Evolutionary conservation across 2,329 filamentous ascomycete genomes (phyloP), one percentile per base, ranked within the genome.

Genomic region (Rutstroemia sp.): DNA sequence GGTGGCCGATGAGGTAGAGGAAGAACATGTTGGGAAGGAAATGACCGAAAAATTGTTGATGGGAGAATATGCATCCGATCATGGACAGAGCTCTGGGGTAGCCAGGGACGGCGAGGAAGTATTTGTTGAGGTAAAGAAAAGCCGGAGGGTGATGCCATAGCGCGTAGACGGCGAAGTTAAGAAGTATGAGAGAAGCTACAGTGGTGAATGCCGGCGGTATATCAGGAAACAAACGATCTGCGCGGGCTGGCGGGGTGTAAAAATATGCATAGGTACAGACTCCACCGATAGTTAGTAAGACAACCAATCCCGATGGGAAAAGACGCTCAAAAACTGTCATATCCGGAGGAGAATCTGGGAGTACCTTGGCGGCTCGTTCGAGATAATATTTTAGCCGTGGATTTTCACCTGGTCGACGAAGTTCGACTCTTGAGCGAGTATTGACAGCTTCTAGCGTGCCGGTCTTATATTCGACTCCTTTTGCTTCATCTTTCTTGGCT

Each of bases 1-100:
- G 75, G 9, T 79, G 79, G 23, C 87, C 89, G 18, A 90, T 75
- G 65, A 88, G 74, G 74, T 78, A 85, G 4, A 92, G 74, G 42
- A 79, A 73, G 8, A 78, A 63, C 79, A 88, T 83, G 71, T 92
- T 92, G 44, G 76, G 67, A 23, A 76, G 58, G 39, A 88, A 69
- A 69, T 94, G 89, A 48, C 70, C 65, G 18, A 12, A 4, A 12
- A 83, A 62, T 3, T 71, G 72, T 54, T 87, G 80, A 72, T 94
- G 89, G 19, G 84, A 87, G 73, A 91, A 88, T 50, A 81, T 73
- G 62, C 82, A 81, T 37, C 82, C 81, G 27, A 92, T 65, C 59
- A 88, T 70, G 60, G 80, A 79, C 19, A 82, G 57, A 4, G 86
- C 78, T 60, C 78, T 78, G 8, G 88, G 86, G 52, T 83, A 83